phyloP scores from a whole-genome alignment of 768 basidiomycete species.

The Mycena latifolia region DNA sequence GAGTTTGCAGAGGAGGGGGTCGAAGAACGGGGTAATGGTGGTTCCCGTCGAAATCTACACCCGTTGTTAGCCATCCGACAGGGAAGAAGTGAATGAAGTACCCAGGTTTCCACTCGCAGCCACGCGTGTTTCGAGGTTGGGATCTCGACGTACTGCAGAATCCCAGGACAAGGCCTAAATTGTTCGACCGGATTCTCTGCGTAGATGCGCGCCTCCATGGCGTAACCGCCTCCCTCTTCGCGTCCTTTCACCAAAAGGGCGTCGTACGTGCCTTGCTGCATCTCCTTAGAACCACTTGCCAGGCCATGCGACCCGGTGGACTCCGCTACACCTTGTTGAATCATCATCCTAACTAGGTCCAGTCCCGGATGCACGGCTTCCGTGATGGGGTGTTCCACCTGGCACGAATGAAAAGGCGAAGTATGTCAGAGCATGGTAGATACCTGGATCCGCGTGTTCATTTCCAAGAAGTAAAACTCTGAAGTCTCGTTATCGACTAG shows the following conservation, averaged over 20 bases:
- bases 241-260: conserved; percentile 21
- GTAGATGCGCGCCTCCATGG: conserved; percentile 71
- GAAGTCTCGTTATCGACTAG: conserved; percentile 66
- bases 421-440: background rate
- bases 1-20: conserved; percentile 71
- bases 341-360: conserved; percentile 76
- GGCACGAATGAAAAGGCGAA: conserved; percentile 17
- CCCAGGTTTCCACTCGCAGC: conserved; percentile 75
- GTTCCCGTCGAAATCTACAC: conserved; percentile 61
- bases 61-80: too few species aligned
- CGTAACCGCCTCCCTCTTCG: conserved; percentile 44
- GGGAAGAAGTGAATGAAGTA: conserved; percentile 39
- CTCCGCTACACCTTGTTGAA: conserved; percentile 68
- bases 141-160: conserved; percentile 68
- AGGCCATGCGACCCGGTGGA: conserved; percentile 43
- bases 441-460: conserved; percentile 76
- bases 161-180: conserved; percentile 71
- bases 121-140: conserved; percentile 50
- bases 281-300: conserved; percentile 30
- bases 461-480: conserved; percentile 76
- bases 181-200: conserved; percentile 70
- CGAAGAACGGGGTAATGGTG: conserved; percentile 64
- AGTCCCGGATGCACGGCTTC: conserved; percentile 66
- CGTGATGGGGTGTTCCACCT: conserved; percentile 79
- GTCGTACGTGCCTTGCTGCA: conserved; percentile 56